These are phyloP conservation scores for Rhizophora mangle DNA, from an alignment of 345 rosid species.

Conservation along the genomic window DNA sequence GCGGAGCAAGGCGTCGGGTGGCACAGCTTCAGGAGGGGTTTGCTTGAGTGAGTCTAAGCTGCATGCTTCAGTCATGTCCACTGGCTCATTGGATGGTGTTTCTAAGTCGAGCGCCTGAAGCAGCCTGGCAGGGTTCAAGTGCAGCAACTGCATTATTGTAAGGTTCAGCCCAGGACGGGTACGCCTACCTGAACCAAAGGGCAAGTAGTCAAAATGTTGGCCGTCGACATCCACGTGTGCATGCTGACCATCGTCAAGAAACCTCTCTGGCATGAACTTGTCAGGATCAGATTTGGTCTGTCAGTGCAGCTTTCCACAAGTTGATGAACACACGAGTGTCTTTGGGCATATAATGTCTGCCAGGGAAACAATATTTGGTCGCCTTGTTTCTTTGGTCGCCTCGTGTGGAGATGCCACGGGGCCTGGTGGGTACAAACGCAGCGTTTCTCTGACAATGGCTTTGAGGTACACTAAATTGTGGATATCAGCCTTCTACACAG, in stretches of 20 bases:
- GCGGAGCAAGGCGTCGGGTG: background rate
- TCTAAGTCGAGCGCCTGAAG: background rate
- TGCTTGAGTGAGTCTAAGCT: background rate
- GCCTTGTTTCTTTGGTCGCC: background rate
- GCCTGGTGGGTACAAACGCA: background rate
- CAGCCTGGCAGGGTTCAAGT: background rate
- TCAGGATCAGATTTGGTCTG: background rate
- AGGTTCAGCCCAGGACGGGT: background rate
- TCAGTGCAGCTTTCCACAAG: background rate
- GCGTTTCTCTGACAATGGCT: background rate
- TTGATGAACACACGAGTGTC: background rate
- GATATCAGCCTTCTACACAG: background rate
- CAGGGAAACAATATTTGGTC: background rate
- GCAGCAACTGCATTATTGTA: background rate
- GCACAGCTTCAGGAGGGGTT: background rate
- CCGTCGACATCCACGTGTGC: background rate
- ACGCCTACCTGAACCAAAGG: background rate
- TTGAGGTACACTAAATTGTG: background rate
- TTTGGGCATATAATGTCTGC: background rate
- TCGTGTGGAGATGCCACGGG: background rate
- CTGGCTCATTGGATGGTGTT: background rate
- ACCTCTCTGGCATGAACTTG: background rate
- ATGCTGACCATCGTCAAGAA: background rate
- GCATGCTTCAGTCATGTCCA: background rate
- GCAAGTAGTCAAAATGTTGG: background rate